Evolutionary conservation across 176 grass and related monocot genomes (phyloP).

Genomic region (Oryza officinalis): DNA sequence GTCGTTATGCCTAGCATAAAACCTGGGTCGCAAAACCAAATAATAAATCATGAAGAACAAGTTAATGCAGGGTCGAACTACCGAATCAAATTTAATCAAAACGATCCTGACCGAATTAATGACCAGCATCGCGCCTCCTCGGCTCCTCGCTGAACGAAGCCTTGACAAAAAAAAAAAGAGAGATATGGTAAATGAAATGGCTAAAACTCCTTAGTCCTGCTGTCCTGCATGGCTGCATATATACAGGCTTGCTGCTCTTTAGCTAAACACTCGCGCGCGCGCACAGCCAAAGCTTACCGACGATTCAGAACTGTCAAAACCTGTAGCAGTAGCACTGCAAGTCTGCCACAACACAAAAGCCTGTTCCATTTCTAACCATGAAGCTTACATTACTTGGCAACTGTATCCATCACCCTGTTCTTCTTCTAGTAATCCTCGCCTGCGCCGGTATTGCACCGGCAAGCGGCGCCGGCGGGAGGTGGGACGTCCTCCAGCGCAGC

Average conservation of each 20-base stretch:
- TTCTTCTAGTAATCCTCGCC: conserved; percentile 19
- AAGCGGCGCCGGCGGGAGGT: conserved; percentile 43
- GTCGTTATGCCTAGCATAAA: conserved; percentile 1
- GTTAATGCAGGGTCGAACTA: conserved; percentile 12
- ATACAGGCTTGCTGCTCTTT: not conserved
- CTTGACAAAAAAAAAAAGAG: not conserved
- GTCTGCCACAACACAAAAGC: too few species aligned
- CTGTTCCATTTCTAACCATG: not conserved
- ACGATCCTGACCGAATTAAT: conserved; percentile 11
- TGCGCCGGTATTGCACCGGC: conserved; percentile 3
- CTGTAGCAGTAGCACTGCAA: not conserved
- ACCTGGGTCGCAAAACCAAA: not conserved
- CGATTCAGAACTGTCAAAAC: not conserved
- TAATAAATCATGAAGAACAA: not conserved
- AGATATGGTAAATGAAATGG: too few species aligned
- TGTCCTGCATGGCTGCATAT: not conserved
- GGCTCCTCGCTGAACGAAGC: not conserved
- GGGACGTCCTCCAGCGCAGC: conserved; percentile 72
- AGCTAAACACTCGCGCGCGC: conserved; percentile 8
- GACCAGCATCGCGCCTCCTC: not conserved
- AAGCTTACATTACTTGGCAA: not conserved
- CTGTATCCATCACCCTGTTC: not conserved
- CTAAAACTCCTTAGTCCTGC: not conserved
- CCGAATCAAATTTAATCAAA: not conserved
- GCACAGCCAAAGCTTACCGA: not conserved